Evolutionary conservation across 306 rosid genomes (phyloP), one percentile per base, ranked within the genome.

Genomic region (Quercus gilva): DNA sequence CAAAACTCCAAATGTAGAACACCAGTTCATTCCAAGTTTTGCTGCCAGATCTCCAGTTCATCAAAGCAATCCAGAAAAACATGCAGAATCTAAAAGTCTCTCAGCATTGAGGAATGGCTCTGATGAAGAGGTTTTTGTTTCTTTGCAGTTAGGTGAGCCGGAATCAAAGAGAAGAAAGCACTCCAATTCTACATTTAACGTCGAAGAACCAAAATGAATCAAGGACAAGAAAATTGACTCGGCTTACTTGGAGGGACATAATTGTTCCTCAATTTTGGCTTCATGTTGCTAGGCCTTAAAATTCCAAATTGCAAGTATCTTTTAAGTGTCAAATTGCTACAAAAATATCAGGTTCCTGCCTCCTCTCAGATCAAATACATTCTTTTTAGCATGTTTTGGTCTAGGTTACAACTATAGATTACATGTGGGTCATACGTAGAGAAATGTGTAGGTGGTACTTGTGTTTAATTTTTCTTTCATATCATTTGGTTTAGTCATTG

Each of bases 111-210:
- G 79, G 84, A 86, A 83, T 79, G 88, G 89, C 85, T 81, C 79
- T 2, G 92, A 88, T 74, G 94, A 92, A 71, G 99, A 93, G 55
- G 78, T 83, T 74, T 85, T 78, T 56, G 94, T 91, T 80, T 86
- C 92, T 6, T 86, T 95, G 86, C 91, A 87, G 82, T 84, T 95
- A 82, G 99, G 99, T 33, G 97, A 90, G 83, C 91, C 94, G 9
- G 92, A 86, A 79, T 67, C 85, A 17, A 95, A 95, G 86, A 90
- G 95, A 83, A 84, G 93, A 82, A 95, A 88, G 80, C 87, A 81
- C 75, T 85, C 79, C 28, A 80, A 68, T 79, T 79, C 87, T 75
- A 80, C 88, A 49, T 78, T 84, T 33, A 61, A 86, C 76, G 71
- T 49, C 45, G 71, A 90, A 74, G 86, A 89, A 76, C 76, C 80